Conservation (phyloP, 345 rosid species). For the Schrenkiella parvula region DNA sequence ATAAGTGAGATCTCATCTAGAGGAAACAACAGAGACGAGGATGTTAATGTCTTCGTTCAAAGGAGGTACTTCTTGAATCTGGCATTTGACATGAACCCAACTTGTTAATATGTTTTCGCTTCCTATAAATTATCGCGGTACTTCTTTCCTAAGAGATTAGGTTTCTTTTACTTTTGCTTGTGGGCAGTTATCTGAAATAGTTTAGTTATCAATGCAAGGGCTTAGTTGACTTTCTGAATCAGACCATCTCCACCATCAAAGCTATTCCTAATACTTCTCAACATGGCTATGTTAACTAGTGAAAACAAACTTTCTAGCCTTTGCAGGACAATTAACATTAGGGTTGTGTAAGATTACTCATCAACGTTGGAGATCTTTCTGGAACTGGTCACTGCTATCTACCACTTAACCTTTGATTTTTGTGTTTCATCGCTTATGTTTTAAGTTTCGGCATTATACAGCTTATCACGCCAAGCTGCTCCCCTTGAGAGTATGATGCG, state of each 20-base stretch:
- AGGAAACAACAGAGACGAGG: conserved; percentile 77
- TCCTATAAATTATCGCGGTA: not conserved
- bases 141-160: not conserved
- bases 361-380: not conserved
- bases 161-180: not conserved
- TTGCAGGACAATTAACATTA: not conserved
- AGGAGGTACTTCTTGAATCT: conserved; percentile 55
- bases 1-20: conserved; percentile 78
- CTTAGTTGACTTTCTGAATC: conserved; percentile 4
- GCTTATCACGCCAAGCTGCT: conserved; percentile 69
- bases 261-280: not conserved
- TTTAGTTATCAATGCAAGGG: not conserved
- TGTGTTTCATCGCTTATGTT: not conserved
- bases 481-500: conserved; percentile 76
- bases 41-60: conserved; percentile 65
- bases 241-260: not conserved
- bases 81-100: conserved; percentile 10
- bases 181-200: not conserved
- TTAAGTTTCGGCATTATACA: conserved; percentile 33
- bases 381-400: not conserved
- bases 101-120: conserved; percentile 1
- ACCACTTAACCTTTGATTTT: not conserved
- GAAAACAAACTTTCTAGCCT: not conserved
- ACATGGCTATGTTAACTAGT: conserved; percentile 1
- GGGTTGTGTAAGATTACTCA: conserved; percentile 1